Percentiles rank a stretch among this genome's conserved stretches.
phyloP scores from a whole-genome alignment of 2,329 filamentous ascomycete genomes.

The Fusarium robinianum region DNA sequence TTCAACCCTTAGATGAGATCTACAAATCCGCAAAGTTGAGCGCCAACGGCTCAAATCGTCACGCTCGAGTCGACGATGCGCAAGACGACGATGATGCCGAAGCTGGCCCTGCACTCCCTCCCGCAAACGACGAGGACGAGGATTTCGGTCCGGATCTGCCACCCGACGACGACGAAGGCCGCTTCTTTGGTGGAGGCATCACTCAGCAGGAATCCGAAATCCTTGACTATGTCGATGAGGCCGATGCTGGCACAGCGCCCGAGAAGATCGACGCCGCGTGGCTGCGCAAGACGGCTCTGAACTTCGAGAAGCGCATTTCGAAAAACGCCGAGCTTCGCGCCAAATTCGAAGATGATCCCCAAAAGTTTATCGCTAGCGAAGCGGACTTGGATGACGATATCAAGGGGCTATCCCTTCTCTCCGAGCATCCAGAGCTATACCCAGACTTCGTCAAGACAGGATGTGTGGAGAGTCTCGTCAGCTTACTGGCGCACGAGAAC shows the following conservation, averaged over 20 bases:
- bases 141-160: conserved; percentile 51
- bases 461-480: conserved; percentile 73
- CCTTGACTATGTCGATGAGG: conserved; percentile 80
- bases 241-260: conserved; percentile 47
- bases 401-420: conserved; percentile 82
- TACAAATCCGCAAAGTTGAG: conserved; percentile 65
- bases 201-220: conserved; percentile 79
- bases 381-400: conserved; percentile 89
- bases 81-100: conserved; percentile 58
- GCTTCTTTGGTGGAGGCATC: conserved; percentile 94
- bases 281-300: conserved; percentile 79
- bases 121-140: conserved; percentile 57
- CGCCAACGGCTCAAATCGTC: conserved; percentile 51
- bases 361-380: conserved; percentile 83
- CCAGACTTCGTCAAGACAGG: conserved; percentile 77
- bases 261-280: conserved; percentile 84
- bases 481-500: conserved; percentile 90
- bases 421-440: conserved; percentile 85
- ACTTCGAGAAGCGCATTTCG: conserved; percentile 87
- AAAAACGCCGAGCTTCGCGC: conserved; percentile 90
- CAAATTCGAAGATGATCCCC: conserved; percentile 77
- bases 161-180: conserved; percentile 75
- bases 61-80: conserved; percentile 50
- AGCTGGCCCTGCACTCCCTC: conserved; percentile 51
- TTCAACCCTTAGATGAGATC: conserved; percentile 54